Percentiles rank a stretch among this genome's conserved stretches.
Conservation (phyloP, 1,284 basidiomycete genomes). For the Neolentinus lepideus region DNA sequence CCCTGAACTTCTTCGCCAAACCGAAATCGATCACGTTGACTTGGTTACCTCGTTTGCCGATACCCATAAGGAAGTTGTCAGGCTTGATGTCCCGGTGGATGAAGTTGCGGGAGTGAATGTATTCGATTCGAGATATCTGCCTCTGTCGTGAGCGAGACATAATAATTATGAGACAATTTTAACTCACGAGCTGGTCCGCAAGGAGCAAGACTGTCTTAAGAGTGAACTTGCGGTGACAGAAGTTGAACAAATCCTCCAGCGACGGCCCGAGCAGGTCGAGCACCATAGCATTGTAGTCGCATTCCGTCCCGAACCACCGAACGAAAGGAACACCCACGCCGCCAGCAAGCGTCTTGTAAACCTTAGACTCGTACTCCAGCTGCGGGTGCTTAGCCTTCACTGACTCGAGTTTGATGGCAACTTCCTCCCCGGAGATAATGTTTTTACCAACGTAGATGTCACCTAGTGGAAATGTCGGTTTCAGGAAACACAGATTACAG, state of each 20-base stretch:
- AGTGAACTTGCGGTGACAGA: slow-evolving; percentile 97
- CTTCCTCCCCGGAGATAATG: slow-evolving; percentile 99
- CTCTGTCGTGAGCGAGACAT: slow-evolving; percentile 6
- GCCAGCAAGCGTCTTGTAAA: slow-evolving; percentile 95
- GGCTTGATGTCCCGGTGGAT: slow-evolving; percentile 99
- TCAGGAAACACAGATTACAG: background rate
- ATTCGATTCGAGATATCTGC: slow-evolving; percentile 97
- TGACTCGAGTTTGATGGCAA: slow-evolving; percentile 99
- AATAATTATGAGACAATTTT: slow-evolving; percentile 9
- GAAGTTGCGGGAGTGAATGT: slow-evolving; percentile 99
- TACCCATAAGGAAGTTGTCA: slow-evolving; percentile 99
- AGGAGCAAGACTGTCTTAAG: slow-evolving; percentile 96
- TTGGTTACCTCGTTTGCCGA: slow-evolving; percentile 98
- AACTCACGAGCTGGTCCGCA: slow-evolving; percentile 89
- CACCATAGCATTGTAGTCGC: slow-evolving; percentile 99
- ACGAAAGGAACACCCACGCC: slow-evolving; percentile 99
- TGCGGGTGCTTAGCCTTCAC: slow-evolving; percentile 99
- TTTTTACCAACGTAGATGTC: slow-evolving; percentile 99
- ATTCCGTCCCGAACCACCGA: slow-evolving; percentile 97
- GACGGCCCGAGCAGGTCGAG: slow-evolving; percentile 96
- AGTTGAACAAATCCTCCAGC: slow-evolving; percentile 99
- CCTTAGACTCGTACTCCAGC: slow-evolving; percentile 97
- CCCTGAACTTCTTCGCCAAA: slow-evolving; percentile 98
- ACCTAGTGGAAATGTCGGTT: slow-evolving; percentile 39
- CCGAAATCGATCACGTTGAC: slow-evolving; percentile 99